phyloP scores from a whole-genome alignment of 1,139 yeast genomes.

The Zygosaccharomyces sapae region DNA sequence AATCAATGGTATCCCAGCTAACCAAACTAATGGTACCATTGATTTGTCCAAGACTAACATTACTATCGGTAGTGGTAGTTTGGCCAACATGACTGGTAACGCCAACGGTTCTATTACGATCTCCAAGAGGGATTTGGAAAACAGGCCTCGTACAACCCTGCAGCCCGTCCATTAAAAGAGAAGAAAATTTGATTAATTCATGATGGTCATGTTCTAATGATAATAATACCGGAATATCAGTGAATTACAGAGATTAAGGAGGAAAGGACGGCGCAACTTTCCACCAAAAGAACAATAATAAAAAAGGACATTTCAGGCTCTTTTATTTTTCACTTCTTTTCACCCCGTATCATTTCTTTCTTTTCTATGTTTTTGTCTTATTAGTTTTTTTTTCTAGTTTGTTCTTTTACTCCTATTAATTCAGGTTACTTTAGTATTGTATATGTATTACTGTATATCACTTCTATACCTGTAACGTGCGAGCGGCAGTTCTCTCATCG shows the following conservation, averaged over 20 bases:
- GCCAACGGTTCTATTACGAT: slow-evolving; percentile 5
- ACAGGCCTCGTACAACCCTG: neutral
- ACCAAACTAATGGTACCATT: slow-evolving; percentile 2
- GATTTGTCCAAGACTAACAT: slow-evolving; percentile 3
- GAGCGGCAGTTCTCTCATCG: neutral
- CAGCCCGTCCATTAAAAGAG: neutral
- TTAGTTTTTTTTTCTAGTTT: neutral
- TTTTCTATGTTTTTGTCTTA: neutral
- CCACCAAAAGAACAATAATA: neutral
- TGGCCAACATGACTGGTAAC: slow-evolving; percentile 4
- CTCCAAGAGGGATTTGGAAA: slow-evolving; percentile 1
- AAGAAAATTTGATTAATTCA: neutral
- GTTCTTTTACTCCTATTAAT: neutral
- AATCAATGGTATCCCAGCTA: neutral
- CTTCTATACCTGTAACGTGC: neutral
- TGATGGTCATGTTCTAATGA: neutral
- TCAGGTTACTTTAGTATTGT: neutral
- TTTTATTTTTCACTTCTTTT: too few species aligned
- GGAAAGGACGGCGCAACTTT: neutral
- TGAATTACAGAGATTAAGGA: neutral
- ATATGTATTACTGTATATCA: neutral
- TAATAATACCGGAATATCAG: neutral
- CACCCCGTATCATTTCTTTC: neutral
- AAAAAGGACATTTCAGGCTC: neutral
- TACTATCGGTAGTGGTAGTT: slow-evolving; percentile 2